phyloP scores from a whole-genome alignment of 768 basidiomycete genomes.

The Hydnomerulius pinastri region DNA sequence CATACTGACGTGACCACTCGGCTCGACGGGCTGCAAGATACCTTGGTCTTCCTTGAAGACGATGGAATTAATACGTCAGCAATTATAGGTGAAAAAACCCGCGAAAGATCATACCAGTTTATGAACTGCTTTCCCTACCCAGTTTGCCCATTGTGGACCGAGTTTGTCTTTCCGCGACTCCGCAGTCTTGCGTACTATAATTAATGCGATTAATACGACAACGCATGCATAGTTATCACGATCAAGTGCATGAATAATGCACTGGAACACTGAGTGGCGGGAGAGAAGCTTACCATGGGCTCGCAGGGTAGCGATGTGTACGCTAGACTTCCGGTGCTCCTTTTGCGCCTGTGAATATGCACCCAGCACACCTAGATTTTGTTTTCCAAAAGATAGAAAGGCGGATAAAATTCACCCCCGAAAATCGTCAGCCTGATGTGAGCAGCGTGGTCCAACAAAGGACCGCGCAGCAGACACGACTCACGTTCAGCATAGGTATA shows the following conservation, averaged over 20 bases:
- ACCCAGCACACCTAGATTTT: slow-evolving; percentile 45
- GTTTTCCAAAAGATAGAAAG: not conserved
- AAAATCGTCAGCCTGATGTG: not conserved
- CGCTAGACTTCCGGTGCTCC: slow-evolving; percentile 44
- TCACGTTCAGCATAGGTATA: slow-evolving; percentile 44
- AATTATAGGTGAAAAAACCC: not conserved
- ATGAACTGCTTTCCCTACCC: slow-evolving; percentile 47
- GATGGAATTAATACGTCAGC: not conserved
- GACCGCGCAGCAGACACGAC: slow-evolving; percentile 16
- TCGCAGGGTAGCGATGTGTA: slow-evolving; percentile 48
- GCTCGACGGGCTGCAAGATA: slow-evolving; percentile 38
- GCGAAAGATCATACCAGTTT: slow-evolving; percentile 38
- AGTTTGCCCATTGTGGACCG: slow-evolving; percentile 50
- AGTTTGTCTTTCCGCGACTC: slow-evolving; percentile 44
- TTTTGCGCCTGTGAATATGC: slow-evolving; percentile 47
- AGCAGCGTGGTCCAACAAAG: not conserved
- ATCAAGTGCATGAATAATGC: not conserved
- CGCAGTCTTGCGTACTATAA: slow-evolving; percentile 48
- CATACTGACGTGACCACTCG: slow-evolving; percentile 40
- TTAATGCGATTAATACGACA: not conserved
- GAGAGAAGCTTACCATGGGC: slow-evolving; percentile 42
- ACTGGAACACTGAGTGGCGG: not conserved
- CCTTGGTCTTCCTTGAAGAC: slow-evolving; percentile 44
- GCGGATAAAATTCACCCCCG: not conserved
- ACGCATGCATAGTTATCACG: not conserved